Conservation (phyloP, 2,329 filamentous ascomycete species). For the Sclerotinia borealis region DNA sequence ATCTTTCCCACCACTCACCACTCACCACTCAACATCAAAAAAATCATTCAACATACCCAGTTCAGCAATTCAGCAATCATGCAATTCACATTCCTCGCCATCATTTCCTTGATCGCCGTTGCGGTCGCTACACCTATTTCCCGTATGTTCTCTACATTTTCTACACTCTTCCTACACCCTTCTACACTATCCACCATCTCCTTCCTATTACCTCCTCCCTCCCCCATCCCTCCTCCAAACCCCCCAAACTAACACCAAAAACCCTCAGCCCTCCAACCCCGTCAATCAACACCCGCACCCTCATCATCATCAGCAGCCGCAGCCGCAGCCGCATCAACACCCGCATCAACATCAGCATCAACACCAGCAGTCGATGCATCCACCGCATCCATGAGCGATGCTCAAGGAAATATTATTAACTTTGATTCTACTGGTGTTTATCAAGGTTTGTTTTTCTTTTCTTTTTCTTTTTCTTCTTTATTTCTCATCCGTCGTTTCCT, state of each 20-base stretch:
- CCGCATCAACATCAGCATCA: too few species aligned
- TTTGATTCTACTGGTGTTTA: slow-evolving; percentile 24
- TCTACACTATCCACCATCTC: neutral
- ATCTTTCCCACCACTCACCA: slow-evolving; percentile 8
- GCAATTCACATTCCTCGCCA: slow-evolving; percentile 28
- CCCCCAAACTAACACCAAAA: neutral
- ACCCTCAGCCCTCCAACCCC: neutral
- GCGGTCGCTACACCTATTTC: slow-evolving; percentile 24
- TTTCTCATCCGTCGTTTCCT: too few species aligned
- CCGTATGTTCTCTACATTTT: slow-evolving; percentile 19
- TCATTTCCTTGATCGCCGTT: slow-evolving; percentile 28
- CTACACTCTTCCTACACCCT: too few species aligned
- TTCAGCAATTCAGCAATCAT: slow-evolving; percentile 23
- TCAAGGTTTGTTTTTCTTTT: neutral
- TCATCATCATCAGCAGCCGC: too few species aligned
- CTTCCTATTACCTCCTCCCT: neutral
- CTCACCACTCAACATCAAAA: too few species aligned
- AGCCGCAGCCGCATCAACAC: too few species aligned
- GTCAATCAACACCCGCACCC: slow-evolving; percentile 8
- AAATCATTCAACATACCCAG: slow-evolving; percentile 12
- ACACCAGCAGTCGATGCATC: slow-evolving; percentile 16
- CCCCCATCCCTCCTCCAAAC: neutral
- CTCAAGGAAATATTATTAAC: slow-evolving; percentile 22
- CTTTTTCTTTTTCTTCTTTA: neutral
- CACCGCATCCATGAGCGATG: slow-evolving; percentile 24